Conservation (phyloP, 2,329 filamentous ascomycete genomes). For the Westerdykella ornata region DNA sequence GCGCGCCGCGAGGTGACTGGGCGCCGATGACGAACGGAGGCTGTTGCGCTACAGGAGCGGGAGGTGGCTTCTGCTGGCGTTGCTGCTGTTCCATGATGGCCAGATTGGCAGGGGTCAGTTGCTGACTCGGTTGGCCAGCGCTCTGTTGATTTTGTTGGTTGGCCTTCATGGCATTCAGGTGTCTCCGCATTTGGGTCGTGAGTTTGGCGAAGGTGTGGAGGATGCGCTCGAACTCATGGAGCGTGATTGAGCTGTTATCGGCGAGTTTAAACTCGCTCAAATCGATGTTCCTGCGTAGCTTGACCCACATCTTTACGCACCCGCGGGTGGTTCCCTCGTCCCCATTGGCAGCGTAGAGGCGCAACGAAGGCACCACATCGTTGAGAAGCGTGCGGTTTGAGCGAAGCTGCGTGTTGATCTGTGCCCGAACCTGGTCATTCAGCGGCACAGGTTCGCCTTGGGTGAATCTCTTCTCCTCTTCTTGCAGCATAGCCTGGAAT, state of each 20-base stretch:
- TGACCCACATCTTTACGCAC: conserved; percentile 20
- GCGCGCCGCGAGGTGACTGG: conserved; percentile 51
- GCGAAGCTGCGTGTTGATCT: conserved; percentile 18
- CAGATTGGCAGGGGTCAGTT: conserved; percentile 34
- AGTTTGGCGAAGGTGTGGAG: conserved; percentile 26
- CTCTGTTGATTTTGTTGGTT: conserved; percentile 4
- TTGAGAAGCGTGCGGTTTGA: conserved; percentile 10
- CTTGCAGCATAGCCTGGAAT: conserved; percentile 22
- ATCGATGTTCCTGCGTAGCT: conserved; percentile 27
- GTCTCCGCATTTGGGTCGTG: conserved; percentile 15
- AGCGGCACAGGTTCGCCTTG: conserved; percentile 18
- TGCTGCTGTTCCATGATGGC: conserved; percentile 41
- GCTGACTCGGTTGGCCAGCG: neutral
- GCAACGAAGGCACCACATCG: conserved; percentile 28
- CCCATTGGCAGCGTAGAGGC: conserved; percentile 25
- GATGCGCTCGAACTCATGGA: conserved; percentile 16
- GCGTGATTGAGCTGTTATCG: conserved; percentile 7
- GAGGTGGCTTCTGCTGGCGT: conserved; percentile 45
- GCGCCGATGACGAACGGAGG: conserved; percentile 49
- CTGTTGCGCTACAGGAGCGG: conserved; percentile 46
- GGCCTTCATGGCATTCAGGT: neutral
- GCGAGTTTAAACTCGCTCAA: conserved; percentile 23
- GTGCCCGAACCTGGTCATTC: conserved; percentile 15
- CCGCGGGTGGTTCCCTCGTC: conserved; percentile 20
- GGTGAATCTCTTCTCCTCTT: conserved; percentile 24